These are phyloP conservation scores for Scleroderma citrinum DNA, from an alignment of 768 basidiomycete genomes.

Conservation along the genomic window DNA sequence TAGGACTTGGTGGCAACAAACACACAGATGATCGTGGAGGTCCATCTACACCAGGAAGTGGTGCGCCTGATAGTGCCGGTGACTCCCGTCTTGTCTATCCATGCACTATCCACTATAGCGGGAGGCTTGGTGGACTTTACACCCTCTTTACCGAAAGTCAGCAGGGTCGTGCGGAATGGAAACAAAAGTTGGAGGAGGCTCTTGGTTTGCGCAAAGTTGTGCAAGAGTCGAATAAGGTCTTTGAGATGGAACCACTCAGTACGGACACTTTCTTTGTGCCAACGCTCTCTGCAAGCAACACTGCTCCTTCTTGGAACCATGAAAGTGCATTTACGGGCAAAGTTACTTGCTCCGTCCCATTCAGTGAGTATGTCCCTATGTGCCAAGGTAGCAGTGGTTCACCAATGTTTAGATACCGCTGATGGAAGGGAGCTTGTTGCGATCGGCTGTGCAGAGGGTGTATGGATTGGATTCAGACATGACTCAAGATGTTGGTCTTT, in stretches of 20 bases:
- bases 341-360: conserved; percentile 94
- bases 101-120: conserved; percentile 84
- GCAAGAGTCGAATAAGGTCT: conserved; percentile 91
- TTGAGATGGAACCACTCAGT: conserved; percentile 88
- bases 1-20: conserved; percentile 40
- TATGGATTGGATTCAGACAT: conserved; percentile 91
- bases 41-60: conserved; percentile 22
- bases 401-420: conserved; percentile 51
- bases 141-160: conserved; percentile 82
- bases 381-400: conserved; percentile 1
- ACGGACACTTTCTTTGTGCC: conserved; percentile 84
- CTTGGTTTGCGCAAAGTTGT: conserved; percentile 78
- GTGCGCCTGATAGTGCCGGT: conserved; percentile 34
- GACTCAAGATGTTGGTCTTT: conserved; percentile 65
- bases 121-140: conserved; percentile 79
- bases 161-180: conserved; percentile 79
- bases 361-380: conserved; percentile 45
- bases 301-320: conserved; percentile 54
- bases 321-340: conserved; percentile 73
- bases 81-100: conserved; percentile 83
- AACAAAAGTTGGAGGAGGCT: conserved; percentile 83
- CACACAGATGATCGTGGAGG: conserved; percentile 22
- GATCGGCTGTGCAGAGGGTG: conserved; percentile 91
- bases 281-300: conserved; percentile 42
- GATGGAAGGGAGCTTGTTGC: conserved; percentile 86